Conservation (phyloP, 2,329 filamentous ascomycete species). For the Byssothecium circinans region DNA sequence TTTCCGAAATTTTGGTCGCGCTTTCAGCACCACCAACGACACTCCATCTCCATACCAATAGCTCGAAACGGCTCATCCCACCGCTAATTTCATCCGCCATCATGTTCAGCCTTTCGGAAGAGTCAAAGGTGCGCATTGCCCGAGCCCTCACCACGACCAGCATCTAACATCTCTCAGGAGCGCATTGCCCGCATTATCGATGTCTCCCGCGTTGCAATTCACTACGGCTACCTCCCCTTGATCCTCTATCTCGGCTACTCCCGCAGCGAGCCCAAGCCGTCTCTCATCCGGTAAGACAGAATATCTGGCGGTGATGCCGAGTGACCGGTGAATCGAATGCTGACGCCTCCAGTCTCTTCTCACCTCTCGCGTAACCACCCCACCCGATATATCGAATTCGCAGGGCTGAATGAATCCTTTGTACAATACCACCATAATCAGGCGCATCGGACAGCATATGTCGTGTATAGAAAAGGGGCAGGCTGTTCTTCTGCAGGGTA, state of each 20-base stretch:
- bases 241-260: constrained; percentile 98
- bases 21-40: constrained; percentile 6
- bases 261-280: constrained; percentile 86
- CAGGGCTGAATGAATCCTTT: constrained; percentile 21
- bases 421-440: constrained; percentile 34
- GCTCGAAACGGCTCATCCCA: constrained; percentile 3
- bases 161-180: constrained; percentile 64
- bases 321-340: constrained; percentile 15
- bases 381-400: constrained; percentile 8
- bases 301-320: not conserved
- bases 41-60: constrained; percentile 3
- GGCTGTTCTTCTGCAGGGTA: not conserved
- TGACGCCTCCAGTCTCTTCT: constrained; percentile 40
- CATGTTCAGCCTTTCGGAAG: constrained; percentile 77
- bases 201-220: constrained; percentile 86
- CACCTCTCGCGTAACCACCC: constrained; percentile 38
- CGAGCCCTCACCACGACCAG: not conserved
- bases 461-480: constrained; percentile 11
- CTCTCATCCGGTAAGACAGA: constrained; percentile 65
- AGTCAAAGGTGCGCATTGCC: constrained; percentile 75
- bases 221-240: constrained; percentile 96
- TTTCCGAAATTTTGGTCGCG: constrained; percentile 10
- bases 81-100: constrained; percentile 26
- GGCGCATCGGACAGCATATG: constrained; percentile 29
- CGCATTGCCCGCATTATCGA: constrained; percentile 97